Conservation (phyloP, 352 stramenopile species). For the Aphanomyces astaci region DNA sequence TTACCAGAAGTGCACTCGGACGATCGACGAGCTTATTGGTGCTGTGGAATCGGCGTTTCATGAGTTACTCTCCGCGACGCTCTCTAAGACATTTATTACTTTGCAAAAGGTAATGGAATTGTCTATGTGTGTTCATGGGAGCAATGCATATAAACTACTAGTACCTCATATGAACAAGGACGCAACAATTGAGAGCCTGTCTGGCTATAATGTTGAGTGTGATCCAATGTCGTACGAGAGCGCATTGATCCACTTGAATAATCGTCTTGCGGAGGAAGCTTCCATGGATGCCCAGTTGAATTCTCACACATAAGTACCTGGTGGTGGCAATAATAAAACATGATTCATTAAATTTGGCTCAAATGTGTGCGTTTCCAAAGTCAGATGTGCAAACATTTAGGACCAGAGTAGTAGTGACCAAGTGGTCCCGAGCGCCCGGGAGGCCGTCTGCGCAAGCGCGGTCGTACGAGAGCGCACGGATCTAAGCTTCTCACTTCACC, state of each 20-base stretch:
- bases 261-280: too few relatives aligned
- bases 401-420: not conserved
- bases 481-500: too few relatives aligned
- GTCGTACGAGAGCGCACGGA: too few relatives aligned
- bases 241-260: not conserved
- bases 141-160: conserved; percentile 19
- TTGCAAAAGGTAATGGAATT: conserved; percentile 18
- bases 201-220: not conserved
- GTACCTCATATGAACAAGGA: too few relatives aligned
- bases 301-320: not conserved
- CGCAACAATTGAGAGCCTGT: not conserved
- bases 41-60: not conserved
- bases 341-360: not conserved
- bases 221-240: not conserved
- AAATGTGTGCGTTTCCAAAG: not conserved
- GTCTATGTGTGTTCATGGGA: not conserved
- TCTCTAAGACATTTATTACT: conserved; percentile 16
- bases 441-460: too few relatives aligned
- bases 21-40: not conserved
- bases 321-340: not conserved
- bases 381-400: not conserved
- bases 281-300: too few relatives aligned
- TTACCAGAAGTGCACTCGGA: not conserved
- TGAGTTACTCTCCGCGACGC: conserved; percentile 11
- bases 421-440: too few relatives aligned